Percentiles rank a stretch among this genome's conserved stretches.
phyloP scores from a whole-genome alignment of 2,329 filamentous ascomycete genomes.

The Aspergillus sclerotialis region DNA sequence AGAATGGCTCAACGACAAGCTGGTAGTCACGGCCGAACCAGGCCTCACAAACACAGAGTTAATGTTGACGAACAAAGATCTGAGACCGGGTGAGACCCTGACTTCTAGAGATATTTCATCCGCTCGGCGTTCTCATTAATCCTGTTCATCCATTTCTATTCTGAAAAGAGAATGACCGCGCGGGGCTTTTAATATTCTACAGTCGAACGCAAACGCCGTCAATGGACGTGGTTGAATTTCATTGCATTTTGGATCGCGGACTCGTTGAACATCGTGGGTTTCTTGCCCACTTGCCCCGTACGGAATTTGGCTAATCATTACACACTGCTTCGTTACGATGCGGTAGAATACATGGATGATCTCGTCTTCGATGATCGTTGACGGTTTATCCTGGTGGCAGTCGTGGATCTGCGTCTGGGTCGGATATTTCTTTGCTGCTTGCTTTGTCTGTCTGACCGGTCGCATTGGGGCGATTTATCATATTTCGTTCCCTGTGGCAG shows the following conservation, averaged over 20 bases:
- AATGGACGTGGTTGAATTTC: slow-evolving; percentile 85
- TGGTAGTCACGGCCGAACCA: slow-evolving; percentile 67
- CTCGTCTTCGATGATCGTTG: slow-evolving; percentile 70
- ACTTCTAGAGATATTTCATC: too few species aligned
- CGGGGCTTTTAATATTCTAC: slow-evolving; percentile 25
- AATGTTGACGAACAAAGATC: slow-evolving; percentile 79
- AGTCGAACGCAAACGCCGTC: slow-evolving; percentile 70
- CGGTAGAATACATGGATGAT: slow-evolving; percentile 87
- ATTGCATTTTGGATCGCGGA: slow-evolving; percentile 83
- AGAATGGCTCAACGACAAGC: slow-evolving; percentile 43
- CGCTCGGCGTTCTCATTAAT: not conserved
- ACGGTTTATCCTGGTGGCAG: slow-evolving; percentile 84
- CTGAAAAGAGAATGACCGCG: not conserved
- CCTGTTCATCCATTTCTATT: not conserved
- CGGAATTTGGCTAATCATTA: not conserved
- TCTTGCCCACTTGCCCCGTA: slow-evolving; percentile 5
- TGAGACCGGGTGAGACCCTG: slow-evolving; percentile 56
- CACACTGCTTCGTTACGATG: slow-evolving; percentile 2
- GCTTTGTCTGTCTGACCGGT: slow-evolving; percentile 56
- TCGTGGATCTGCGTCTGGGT: slow-evolving; percentile 83
- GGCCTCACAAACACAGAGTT: slow-evolving; percentile 72
- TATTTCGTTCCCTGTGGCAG: slow-evolving; percentile 26
- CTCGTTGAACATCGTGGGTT: slow-evolving; percentile 65
- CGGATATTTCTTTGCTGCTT: slow-evolving; percentile 70
- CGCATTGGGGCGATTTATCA: slow-evolving; percentile 19